Conservation (phyloP, 176 grass and related monocot species). For the Sorghum bicolor region DNA sequence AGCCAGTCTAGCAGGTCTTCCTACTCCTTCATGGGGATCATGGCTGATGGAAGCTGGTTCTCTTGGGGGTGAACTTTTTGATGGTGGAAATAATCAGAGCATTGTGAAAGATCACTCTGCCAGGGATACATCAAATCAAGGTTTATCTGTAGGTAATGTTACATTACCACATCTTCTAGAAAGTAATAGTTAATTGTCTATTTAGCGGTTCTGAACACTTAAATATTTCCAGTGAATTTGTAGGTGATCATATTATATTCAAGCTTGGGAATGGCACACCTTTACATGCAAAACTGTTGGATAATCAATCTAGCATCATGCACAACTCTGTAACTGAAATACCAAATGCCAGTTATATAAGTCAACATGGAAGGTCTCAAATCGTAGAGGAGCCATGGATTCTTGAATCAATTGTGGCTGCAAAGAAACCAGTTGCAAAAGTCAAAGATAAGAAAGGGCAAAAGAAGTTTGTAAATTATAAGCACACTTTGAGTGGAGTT, state of each 20-base stretch:
- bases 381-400: conserved; percentile 88
- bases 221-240: conserved; percentile 89
- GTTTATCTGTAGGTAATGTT: conserved; percentile 62
- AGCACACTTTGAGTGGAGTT: conserved; percentile 3
- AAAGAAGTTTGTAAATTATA: conserved; percentile 22
- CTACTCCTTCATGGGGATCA: conserved; percentile 73
- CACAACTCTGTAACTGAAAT: conserved; percentile 27
- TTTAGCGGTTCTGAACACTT: conserved; percentile 78
- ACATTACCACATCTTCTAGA: conserved; percentile 15
- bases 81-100: conserved; percentile 24
- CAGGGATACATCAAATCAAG: conserved; percentile 16
- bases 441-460: conserved; percentile 36
- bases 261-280: conserved; percentile 58
- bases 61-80: conserved; percentile 29
- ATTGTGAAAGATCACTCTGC: conserved; percentile 26
- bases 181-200: conserved; percentile 16
- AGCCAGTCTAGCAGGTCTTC: conserved; percentile 39
- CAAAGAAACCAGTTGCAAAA: conserved; percentile 37
- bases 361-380: conserved; percentile 42
- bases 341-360: conserved; percentile 29
- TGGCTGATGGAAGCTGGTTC: conserved; percentile 62
- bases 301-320: conserved; percentile 27
- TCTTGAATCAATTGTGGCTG: conserved; percentile 43
- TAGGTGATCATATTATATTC: conserved; percentile 73
- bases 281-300: conserved; percentile 39